phyloP scores from a whole-genome alignment of 78 protist genomes.

The Creolimax fragrantissima region DNA sequence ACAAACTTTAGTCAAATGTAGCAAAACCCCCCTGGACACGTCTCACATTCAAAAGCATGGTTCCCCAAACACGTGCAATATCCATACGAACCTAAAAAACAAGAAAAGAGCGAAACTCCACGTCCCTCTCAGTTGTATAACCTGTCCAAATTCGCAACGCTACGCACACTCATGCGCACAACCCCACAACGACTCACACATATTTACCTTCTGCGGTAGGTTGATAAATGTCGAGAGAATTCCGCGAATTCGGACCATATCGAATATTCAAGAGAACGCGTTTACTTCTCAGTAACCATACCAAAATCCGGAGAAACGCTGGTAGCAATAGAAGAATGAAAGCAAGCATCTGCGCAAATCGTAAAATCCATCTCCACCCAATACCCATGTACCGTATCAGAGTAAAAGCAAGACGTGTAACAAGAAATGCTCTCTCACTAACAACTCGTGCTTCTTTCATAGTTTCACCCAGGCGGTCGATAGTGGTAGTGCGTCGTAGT shows the following conservation, averaged over 20 bases:
- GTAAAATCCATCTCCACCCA: slow-evolving; percentile 9
- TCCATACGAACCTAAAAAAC: too few species aligned
- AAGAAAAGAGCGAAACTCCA: too few species aligned
- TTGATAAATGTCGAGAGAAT: background rate
- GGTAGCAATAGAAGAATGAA: background rate
- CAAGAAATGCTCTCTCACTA: background rate
- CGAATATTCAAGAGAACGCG: background rate
- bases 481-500: too few species aligned
- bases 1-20: too few species aligned
- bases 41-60: too few species aligned
- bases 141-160: too few species aligned
- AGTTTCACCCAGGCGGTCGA: background rate
- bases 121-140: too few species aligned
- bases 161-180: too few species aligned
- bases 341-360: background rate
- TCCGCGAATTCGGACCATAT: background rate
- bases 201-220: background rate
- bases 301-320: slow-evolving; percentile 16
- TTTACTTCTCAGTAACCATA: background rate
- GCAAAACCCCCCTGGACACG: too few species aligned
- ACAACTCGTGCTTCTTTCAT: background rate
- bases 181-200: too few species aligned
- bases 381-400: background rate
- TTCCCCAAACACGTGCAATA: too few species aligned
- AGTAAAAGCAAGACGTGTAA: background rate